Percentiles rank a stretch among this genome's conserved stretches.
Conservation (phyloP, 495 filamentous ascomycete genomes). For the Entonaema liquescens region DNA sequence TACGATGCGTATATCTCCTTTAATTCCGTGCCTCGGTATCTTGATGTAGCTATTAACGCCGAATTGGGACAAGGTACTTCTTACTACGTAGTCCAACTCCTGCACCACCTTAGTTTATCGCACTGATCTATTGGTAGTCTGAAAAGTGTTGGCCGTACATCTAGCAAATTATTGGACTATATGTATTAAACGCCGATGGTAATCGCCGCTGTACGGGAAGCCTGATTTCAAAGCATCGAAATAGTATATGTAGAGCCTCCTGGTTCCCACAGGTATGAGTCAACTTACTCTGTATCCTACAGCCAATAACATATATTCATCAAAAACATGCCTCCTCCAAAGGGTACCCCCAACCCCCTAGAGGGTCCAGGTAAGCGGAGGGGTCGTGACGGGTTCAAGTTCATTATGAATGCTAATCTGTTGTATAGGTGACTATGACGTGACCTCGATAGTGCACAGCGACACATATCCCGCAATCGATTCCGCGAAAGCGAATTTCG, state of each 20-base stretch:
- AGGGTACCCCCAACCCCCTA: not conserved
- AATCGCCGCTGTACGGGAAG: not conserved
- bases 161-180: not conserved
- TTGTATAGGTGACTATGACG: slow-evolving; percentile 41
- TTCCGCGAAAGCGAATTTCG: slow-evolving; percentile 46
- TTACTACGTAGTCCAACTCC: not conserved
- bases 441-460: slow-evolving; percentile 41
- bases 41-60: too few relatives aligned
- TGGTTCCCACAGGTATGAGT: not conserved
- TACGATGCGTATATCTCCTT: too few relatives aligned
- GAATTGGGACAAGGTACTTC: not conserved
- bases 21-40: too few relatives aligned
- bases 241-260: not conserved
- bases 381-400: not conserved
- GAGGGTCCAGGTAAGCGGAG: not conserved
- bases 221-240: not conserved
- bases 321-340: not conserved
- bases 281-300: not conserved
- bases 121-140: not conserved
- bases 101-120: not conserved
- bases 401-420: not conserved
- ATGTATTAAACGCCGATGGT: not conserved
- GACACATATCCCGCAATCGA: slow-evolving; percentile 60
- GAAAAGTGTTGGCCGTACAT: not conserved
- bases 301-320: not conserved